Evolutionary conservation across 768 basidiomycete genomes (phyloP).

Genomic region (Termitomyces sp.): DNA sequence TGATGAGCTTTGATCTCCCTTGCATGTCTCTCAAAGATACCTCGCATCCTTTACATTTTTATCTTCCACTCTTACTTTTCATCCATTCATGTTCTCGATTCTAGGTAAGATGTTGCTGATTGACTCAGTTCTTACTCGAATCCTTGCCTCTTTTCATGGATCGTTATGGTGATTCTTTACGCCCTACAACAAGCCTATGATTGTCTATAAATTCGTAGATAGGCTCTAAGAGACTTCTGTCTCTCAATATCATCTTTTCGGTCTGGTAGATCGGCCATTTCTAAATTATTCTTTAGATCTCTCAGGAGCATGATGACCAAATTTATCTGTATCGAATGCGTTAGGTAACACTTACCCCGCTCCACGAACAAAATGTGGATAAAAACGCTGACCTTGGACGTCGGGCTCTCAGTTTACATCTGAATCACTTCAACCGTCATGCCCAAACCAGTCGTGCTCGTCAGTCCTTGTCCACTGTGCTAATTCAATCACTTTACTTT

Average conservation of each 20-base stretch:
- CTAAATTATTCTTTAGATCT: too few species aligned
- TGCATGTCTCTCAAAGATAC: constrained; percentile 5
- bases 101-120: constrained; percentile 13
- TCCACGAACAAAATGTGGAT: too few species aligned
- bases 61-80: not conserved
- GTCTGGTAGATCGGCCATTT: not conserved
- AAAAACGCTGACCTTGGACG: too few species aligned
- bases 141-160: not conserved
- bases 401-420: too few species aligned
- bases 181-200: not conserved
- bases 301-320: too few species aligned
- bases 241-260: constrained; percentile 2
- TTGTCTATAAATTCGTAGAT: constrained; percentile 5
- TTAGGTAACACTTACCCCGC: too few species aligned
- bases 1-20: constrained; percentile 35
- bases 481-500: not conserved
- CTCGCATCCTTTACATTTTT: constrained; percentile 2
- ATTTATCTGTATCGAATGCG: too few species aligned
- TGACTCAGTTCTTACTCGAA: constrained; percentile 11
- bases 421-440: not conserved
- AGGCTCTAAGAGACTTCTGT: constrained; percentile 2
- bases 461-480: not conserved
- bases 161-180: not conserved
- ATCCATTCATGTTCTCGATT: not conserved
- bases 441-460: not conserved